A percentile compares a stretch with the other conserved stretches of the same genome.
Conservation (phyloP, 176 grass and related monocot genomes). For the Pontederia paniculata region DNA sequence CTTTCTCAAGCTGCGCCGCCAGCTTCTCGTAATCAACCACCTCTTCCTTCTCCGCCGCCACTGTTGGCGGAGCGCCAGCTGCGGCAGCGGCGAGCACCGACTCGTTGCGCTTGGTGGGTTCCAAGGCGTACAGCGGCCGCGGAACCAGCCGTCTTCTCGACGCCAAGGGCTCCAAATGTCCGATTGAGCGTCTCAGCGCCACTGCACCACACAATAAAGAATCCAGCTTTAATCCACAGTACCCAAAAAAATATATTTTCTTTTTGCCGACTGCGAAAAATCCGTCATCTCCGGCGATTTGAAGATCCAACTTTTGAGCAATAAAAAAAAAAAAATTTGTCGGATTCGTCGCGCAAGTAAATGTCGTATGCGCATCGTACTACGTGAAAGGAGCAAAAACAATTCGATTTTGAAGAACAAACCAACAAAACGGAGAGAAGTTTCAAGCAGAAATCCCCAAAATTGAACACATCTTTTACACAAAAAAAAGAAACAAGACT, state of each 20-base stretch:
- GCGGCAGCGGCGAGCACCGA: constrained; percentile 20
- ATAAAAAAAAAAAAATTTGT: too few relatives aligned
- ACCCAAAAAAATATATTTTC: too few relatives aligned
- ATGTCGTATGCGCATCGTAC: too few relatives aligned
- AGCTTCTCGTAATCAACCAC: constrained; percentile 53
- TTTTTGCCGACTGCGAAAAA: too few relatives aligned
- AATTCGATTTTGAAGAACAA: not conserved
- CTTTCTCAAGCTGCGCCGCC: constrained; percentile 41
- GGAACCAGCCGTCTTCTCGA: constrained; percentile 30
- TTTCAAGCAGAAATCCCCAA: too few relatives aligned
- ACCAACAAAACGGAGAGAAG: too few relatives aligned
- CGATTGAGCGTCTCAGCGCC: constrained; percentile 24
- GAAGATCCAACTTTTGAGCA: too few relatives aligned
- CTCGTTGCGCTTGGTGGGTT: constrained; percentile 37
- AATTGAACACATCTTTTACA: too few relatives aligned
- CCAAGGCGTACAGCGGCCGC: constrained; percentile 43
- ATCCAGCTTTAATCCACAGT: too few relatives aligned
- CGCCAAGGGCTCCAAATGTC: constrained; percentile 28
- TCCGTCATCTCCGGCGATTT: too few relatives aligned
- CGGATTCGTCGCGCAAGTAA: too few relatives aligned
- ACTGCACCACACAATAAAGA: constrained; percentile 17
- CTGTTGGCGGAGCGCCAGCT: constrained; percentile 4
- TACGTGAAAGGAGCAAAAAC: too few relatives aligned
- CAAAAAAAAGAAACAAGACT: not conserved
- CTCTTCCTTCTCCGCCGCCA: not conserved